Percentiles rank a stretch among this genome's conserved stretches.
phyloP scores from a whole-genome alignment of 225 moss, liverwort and hornwort genomes.

The Thuidium tamariscinum region DNA sequence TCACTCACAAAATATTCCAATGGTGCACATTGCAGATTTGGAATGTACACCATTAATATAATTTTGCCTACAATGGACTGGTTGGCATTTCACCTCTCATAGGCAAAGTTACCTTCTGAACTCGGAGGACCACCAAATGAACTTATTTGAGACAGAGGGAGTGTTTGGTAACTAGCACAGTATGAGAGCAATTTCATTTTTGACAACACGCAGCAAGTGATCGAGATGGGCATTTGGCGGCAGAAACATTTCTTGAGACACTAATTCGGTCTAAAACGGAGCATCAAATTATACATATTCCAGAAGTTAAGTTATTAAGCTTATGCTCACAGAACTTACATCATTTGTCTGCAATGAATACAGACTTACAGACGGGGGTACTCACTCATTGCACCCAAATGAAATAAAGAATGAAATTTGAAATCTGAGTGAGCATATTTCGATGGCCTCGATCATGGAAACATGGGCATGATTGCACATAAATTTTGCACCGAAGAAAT shows the following conservation, averaged over 20 bases:
- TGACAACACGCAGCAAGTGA: neutral
- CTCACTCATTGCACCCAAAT: neutral
- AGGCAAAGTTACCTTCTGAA: no score
- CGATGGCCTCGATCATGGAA: neutral
- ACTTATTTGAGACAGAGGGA: no score
- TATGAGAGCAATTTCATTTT: neutral
- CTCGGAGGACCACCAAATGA: no score
- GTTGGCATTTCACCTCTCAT: no score
- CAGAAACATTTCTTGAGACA: neutral
- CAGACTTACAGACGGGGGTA: neutral
- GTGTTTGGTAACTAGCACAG: no score
- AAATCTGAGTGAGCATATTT: neutral
- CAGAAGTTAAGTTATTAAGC: neutral
- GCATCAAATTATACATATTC: neutral
- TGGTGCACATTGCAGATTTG: no score
- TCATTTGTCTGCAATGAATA: neutral
- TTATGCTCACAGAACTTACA: neutral
- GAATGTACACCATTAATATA: no score
- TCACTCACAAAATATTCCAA: no score
- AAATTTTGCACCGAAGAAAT: neutral
- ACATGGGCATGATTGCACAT: neutral
- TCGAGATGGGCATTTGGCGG: accelerated
- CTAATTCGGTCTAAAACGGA: no score
- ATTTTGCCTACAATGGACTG: no score
- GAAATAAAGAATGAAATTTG: neutral